Conservation (phyloP, 768 basidiomycete genomes). For the Cystobasidium ongulense region DNA sequence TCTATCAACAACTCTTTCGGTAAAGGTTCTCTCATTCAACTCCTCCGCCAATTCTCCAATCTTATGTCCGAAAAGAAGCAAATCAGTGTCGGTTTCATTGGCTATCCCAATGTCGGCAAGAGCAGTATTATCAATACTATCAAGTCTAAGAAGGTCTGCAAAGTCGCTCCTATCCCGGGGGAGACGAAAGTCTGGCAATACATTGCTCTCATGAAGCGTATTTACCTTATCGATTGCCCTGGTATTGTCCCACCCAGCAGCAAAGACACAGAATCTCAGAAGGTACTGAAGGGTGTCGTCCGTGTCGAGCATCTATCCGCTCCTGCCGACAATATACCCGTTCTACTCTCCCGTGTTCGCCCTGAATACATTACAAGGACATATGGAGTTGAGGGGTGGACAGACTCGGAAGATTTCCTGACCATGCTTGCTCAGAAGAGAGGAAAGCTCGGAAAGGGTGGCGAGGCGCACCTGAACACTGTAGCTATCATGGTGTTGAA, state of each 20-base stretch:
- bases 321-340: slow-evolving; percentile 84
- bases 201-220: slow-evolving; percentile 87
- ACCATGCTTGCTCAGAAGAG: slow-evolving; percentile 79
- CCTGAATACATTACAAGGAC: slow-evolving; percentile 77
- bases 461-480: slow-evolving; percentile 83
- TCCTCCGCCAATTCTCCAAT: slow-evolving; percentile 90
- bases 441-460: slow-evolving; percentile 83
- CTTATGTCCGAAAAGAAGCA: slow-evolving; percentile 98
- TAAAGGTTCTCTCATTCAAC: slow-evolving; percentile 94
- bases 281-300: slow-evolving; percentile 91
- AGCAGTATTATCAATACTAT: slow-evolving; percentile 96
- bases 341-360: slow-evolving; percentile 81
- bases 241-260: slow-evolving; percentile 94
- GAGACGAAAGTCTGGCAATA: slow-evolving; percentile 99
- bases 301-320: slow-evolving; percentile 88
- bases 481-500: slow-evolving; percentile 90
- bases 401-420: slow-evolving; percentile 65
- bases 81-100: slow-evolving; percentile 94
- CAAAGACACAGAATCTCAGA: slow-evolving; percentile 77
- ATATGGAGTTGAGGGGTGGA: slow-evolving; percentile 60
- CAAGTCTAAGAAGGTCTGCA: slow-evolving; percentile 95
- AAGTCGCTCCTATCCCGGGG: slow-evolving; percentile 90
- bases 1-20: slow-evolving; percentile 99
- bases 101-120: slow-evolving; percentile 98
- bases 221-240: slow-evolving; percentile 98